Base-by-base conservation (phyloP, 129 eudicot species). In the Apium graveolens region DNA sequence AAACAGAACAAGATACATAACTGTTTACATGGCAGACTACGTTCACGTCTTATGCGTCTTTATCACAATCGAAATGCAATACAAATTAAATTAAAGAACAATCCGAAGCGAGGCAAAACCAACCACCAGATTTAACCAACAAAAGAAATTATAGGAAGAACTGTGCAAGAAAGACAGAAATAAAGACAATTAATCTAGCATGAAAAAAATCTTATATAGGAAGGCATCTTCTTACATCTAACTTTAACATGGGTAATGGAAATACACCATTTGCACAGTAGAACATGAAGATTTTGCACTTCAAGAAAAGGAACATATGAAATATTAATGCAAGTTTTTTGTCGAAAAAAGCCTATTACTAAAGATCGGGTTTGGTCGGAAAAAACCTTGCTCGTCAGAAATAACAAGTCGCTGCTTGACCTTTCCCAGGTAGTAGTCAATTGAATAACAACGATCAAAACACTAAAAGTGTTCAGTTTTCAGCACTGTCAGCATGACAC, bases 1-100 rank as follows among this genome's bases (percentile, higher is more conserved):
- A 48, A 81, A 38, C 77, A 49, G 43, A 49, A 81, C 24, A 49
- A 45, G 14, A 35, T 63, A 34, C 20, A 34, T 41, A 71, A 71
- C 26, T 26, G 27, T 41, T 31, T 27, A 16, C 45, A 73, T 31
- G 35, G 31, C 76, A 72, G 51, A n/a, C 38, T 5, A 48, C 27
- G 26, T 20, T 31, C 17, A 66, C 39, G 17, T 66, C 72, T 31
- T 66, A 31, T 27, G 32, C 45, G 3, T 77, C 10, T 24, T 24
- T 41, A 29, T 39, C 18, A 42, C 29, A 12, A 2, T 20, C 7
- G 14, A 14, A 74, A 26, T 24, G 10, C 9, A 74, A 78, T 17
- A 42, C 29, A 29, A 8, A 65, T 4, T 39, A 27, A 41, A 27
- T 41, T 16, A 26, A 43, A 16, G 13, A 63, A 78, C 43, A 78